phyloP scores from a whole-genome alignment of 495 filamentous ascomycete genomes.

The Daldinia concentrica region DNA sequence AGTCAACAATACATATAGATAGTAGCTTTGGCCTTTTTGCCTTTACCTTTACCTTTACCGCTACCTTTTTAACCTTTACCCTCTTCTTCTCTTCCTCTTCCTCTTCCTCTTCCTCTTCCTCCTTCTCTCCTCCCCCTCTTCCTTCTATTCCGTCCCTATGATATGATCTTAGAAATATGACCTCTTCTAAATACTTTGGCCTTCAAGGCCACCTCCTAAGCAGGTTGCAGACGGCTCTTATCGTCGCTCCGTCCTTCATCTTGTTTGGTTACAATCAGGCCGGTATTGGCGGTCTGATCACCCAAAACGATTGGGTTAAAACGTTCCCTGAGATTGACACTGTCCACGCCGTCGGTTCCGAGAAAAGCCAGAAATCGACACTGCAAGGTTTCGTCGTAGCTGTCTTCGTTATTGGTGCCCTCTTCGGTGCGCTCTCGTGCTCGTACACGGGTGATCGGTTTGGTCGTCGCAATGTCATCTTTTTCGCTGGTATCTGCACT shows the following conservation, averaged over 20 bases:
- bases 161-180: conserved; percentile 24
- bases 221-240: conserved; percentile 37
- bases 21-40: background rate
- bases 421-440: conserved; percentile 61
- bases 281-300: conserved; percentile 59
- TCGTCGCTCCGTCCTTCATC: conserved; percentile 57
- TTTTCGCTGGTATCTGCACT: conserved; percentile 46
- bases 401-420: conserved; percentile 52
- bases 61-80: background rate
- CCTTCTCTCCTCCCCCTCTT: background rate
- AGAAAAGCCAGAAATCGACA: conserved; percentile 48
- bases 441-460: conserved; percentile 60
- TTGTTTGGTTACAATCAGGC: conserved; percentile 65
- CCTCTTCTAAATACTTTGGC: conserved; percentile 35
- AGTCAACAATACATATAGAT: background rate
- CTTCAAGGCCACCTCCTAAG: conserved; percentile 37
- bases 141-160: conserved; percentile 13
- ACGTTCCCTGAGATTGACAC: conserved; percentile 66
- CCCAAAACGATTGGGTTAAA: conserved; percentile 47
- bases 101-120: background rate
- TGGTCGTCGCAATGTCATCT: conserved; percentile 61
- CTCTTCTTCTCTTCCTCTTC: background rate
- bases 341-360: conserved; percentile 50
- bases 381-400: conserved; percentile 55
- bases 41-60: background rate